phyloP scores from a whole-genome alignment of 148 eudicot species.

The Chenopodium formosanum region DNA sequence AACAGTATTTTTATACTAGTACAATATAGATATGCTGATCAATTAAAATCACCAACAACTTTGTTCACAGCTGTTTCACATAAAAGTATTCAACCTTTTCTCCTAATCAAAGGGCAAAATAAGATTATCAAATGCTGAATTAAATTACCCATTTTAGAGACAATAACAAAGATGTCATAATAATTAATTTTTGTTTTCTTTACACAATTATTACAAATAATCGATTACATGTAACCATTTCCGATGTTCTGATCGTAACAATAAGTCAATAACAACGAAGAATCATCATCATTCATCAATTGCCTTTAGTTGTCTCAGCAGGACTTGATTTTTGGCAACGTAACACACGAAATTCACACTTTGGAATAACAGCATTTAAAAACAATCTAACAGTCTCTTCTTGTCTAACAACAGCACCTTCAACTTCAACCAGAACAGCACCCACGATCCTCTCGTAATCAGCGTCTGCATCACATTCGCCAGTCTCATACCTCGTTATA shows the following conservation, averaged over 20 bases:
- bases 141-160: not conserved
- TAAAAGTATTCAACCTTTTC: not conserved
- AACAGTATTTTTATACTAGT: not conserved
- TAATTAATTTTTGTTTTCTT: not conserved
- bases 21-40: not conserved
- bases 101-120: not conserved
- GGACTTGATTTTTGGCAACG: conserved; percentile 36
- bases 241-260: not conserved
- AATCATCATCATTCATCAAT: too few species aligned
- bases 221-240: not conserved
- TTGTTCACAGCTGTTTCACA: not conserved
- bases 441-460: conserved; percentile 50
- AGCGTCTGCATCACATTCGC: conserved; percentile 43
- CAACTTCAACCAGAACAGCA: conserved; percentile 74
- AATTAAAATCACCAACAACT: not conserved
- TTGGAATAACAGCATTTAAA: conserved; percentile 49
- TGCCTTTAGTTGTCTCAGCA: not conserved
- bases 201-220: not conserved
- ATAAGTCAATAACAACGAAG: not conserved
- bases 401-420: conserved; percentile 58
- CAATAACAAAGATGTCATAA: too few species aligned
- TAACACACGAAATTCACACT: conserved; percentile 56
- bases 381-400: conserved; percentile 71
- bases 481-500: conserved; percentile 38
- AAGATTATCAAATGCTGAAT: not conserved